Conservation (phyloP, 768 basidiomycete species). For the Boletus tomentosulus region DNA sequence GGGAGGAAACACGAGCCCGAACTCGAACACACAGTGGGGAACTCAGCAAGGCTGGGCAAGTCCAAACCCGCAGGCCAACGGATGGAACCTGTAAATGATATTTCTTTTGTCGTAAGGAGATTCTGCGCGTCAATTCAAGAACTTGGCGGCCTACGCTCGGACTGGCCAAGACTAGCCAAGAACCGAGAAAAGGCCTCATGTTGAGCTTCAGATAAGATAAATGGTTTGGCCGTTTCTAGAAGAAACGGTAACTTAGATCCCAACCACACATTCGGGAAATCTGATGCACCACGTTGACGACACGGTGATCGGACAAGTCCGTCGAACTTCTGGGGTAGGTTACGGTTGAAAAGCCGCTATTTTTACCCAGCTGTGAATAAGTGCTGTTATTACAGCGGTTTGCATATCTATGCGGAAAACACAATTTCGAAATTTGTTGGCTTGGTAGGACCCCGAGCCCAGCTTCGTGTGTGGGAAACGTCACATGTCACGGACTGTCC, state of each 20-base stretch:
- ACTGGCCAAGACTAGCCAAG: not conserved
- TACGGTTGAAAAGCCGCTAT: no score
- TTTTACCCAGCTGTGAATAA: no score
- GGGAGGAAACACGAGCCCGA: conserved; percentile 36
- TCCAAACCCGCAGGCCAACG: conserved; percentile 46
- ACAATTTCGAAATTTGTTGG: no score
- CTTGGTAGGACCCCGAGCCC: no score
- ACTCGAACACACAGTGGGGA: conserved; percentile 21
- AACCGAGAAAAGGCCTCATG: not conserved
- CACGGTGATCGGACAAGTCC: not conserved
- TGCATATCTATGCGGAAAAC: no score
- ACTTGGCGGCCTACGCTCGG: not conserved
- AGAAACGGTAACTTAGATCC: not conserved
- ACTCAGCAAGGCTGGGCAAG: conserved; percentile 46
- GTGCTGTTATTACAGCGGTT: no score
- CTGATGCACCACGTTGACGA: not conserved
- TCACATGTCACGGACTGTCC: no score
- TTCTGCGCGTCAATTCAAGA: not conserved
- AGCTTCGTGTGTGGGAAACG: no score
- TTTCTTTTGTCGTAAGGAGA: not conserved
- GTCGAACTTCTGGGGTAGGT: not conserved
- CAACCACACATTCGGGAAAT: not conserved
- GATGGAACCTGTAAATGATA: conserved; percentile 43
- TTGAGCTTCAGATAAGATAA: not conserved
- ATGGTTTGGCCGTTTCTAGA: not conserved